Base-by-base conservation (phyloP, 306 rosid species). In the Vigna unguiculata region DNA sequence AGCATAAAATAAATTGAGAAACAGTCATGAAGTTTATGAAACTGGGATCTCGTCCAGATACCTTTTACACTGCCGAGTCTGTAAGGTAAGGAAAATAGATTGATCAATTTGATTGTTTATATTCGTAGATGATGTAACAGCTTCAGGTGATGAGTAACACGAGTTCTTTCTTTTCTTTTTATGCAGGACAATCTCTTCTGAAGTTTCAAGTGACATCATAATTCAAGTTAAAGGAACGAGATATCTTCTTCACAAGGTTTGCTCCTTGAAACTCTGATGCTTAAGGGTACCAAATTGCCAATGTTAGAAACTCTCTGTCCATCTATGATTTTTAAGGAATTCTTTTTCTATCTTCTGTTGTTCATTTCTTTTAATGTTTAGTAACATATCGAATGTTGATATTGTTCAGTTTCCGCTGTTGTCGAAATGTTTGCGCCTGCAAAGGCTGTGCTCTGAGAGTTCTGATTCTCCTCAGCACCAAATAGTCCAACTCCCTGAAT, bases 21-120 rank as follows among this genome's bases (percentile, higher is more conserved):
- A 83, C 22, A 86, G 79, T 17, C 88, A 94, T 94, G 98, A 94
- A 94, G 95, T 94, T 94, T 71, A 94, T 94, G 98, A 94, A 94
- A 79, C 96, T 94, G 46, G 97, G 98, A 83, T 90, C 98, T 77
- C 87, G 93, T 64, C 95, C 95, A 2, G 97, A 94, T 80, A 88
- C 91, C 82, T 94, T 94, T 87, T 89, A 85, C 79, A 89, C 95
- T 52, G 2, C 87, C 8, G 96, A 92, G 61, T 88, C 95, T 51
- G 82, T 92, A 67, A 94, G 98, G 98, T 81, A 86, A 82, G 72
- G 49, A 10, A 24, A 32, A 59, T 36, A 41, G 47, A 47, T 41
- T 36, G 7, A 34, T 58, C 15, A 76, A 19, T 54, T 64, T 67
- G 12, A 63, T 21, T 53, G 11, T 20, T 53, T 16, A 49, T 41